Conservation (phyloP, 2,329 filamentous ascomycete genomes). For the Botrytis deweyae region DNA sequence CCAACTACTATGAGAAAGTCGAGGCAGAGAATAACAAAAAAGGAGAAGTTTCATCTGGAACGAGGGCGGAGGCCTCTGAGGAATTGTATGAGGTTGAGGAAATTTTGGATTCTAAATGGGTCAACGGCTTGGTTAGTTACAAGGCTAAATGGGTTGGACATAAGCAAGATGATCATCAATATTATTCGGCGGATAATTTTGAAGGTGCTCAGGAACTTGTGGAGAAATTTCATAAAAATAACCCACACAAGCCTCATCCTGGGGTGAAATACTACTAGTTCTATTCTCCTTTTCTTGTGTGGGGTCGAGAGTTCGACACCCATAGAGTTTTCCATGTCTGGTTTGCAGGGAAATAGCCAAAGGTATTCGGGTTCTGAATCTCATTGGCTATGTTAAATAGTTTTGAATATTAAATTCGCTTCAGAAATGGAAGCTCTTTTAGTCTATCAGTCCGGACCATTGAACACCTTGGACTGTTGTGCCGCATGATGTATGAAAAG, state of each 20-base stretch:
- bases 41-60: not conserved
- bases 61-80: too few relatives aligned
- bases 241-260: not conserved
- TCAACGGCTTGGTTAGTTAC: not conserved
- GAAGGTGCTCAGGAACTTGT: not conserved
- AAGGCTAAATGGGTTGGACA: not conserved
- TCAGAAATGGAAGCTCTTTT: not conserved
- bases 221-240: not conserved
- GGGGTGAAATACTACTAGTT: not conserved
- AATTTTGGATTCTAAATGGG: not conserved
- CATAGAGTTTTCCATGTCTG: accelerated
- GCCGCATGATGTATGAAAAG: not conserved
- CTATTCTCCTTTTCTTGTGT: not conserved
- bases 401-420: not conserved
- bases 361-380: not conserved
- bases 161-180: not conserved
- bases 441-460: not conserved
- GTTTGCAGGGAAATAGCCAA: accelerated
- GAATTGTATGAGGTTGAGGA: not conserved
- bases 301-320: not conserved
- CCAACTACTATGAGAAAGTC: not conserved
- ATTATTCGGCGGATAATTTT: not conserved
- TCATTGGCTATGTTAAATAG: not conserved
- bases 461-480: not conserved
- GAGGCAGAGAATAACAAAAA: not conserved